Evolutionary conservation across 495 filamentous ascomycete genomes (phyloP), one percentile per base, ranked within the genome.

Genomic region (Chaetomium cochliodes): DNA sequence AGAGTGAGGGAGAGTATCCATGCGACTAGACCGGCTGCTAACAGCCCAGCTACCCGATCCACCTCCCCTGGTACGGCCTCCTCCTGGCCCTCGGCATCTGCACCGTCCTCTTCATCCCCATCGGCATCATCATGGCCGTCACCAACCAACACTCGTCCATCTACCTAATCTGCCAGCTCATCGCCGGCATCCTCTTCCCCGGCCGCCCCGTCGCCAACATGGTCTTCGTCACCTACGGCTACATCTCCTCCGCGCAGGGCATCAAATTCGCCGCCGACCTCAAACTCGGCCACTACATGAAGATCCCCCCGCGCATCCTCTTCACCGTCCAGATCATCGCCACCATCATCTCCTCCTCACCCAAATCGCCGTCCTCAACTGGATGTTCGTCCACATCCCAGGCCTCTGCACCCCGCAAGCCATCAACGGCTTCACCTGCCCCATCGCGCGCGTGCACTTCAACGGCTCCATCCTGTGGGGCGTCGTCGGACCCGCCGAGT

Each of bases 261-360:
- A 83, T 96, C 60, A 92, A 92, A 71, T 96, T 96, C 74, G 86
- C 91, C 4, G 85, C 90, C 22, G 92, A 96, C 72, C 81, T 94
- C 60, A 96, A 96, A 72, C 84, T 96, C 0, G 92, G 92, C 33
- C 89, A 93, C 71, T 96, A 96, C 73, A 93, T 96, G 90, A 96
- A 96, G 75, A 92, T 96, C 58, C 92, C 92, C 20, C 91, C 92
- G 0, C 86, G 89, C 15, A 84, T 88, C 60, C 79, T 96, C 11
- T 96, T 96, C 76, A 77, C 79, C 7, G 89, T 93, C 5, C 92
- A 96, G 67, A 88, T 94, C 80, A 80, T 88, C 41, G 91, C 92
- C 28, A 93, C 91, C 0, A 77, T 92, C 61, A 79, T 96, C 20
- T 90, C 88, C 2, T 90, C 88, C 22, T 94, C 56, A 93, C 89